Percentiles rank a stretch among this genome's conserved stretches.
Evolutionary conservation across 148 eudicot genomes (phyloP).

Genomic region (Rhododendron molle): DNA sequence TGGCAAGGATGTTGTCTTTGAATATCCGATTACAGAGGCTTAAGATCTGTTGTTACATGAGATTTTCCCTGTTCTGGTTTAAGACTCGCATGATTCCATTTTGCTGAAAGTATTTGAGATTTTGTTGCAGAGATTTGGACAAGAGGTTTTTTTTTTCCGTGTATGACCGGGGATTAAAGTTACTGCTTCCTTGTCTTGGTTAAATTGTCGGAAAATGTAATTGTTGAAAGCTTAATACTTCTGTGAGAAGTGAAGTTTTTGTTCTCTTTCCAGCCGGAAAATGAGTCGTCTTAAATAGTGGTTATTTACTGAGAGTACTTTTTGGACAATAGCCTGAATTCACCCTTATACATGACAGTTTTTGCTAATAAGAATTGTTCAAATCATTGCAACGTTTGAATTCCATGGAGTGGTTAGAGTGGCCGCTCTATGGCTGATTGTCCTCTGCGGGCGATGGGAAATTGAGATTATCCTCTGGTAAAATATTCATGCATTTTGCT

Average conservation of each 20-base stretch:
- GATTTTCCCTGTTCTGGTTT: neutral
- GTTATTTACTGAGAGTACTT: neutral
- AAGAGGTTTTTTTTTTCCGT: neutral
- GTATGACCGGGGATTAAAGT: neutral
- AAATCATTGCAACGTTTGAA: neutral
- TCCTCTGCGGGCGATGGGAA: neutral
- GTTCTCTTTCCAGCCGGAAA: neutral
- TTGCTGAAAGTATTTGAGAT: neutral
- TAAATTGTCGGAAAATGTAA: neutral
- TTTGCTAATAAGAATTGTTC: too few species aligned
- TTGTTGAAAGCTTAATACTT: neutral
- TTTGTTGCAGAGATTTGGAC: neutral
- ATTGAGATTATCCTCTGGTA: neutral
- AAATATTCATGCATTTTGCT: neutral
- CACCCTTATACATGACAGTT: too few species aligned
- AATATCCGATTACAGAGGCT: slow-evolving; percentile 54
- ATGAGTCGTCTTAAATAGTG: too few species aligned
- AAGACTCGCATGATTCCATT: neutral
- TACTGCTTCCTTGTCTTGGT: neutral
- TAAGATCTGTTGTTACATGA: slow-evolving; percentile 20
- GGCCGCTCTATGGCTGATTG: neutral
- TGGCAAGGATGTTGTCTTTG: slow-evolving; percentile 92
- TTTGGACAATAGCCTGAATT: neutral
- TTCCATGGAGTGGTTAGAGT: neutral
- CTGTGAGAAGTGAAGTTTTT: neutral